A percentile compares a stretch with the other conserved stretches of the same genome.
Conservation (phyloP, 2,329 filamentous ascomycete genomes). For the Pseudogymnoascus pannorum region DNA sequence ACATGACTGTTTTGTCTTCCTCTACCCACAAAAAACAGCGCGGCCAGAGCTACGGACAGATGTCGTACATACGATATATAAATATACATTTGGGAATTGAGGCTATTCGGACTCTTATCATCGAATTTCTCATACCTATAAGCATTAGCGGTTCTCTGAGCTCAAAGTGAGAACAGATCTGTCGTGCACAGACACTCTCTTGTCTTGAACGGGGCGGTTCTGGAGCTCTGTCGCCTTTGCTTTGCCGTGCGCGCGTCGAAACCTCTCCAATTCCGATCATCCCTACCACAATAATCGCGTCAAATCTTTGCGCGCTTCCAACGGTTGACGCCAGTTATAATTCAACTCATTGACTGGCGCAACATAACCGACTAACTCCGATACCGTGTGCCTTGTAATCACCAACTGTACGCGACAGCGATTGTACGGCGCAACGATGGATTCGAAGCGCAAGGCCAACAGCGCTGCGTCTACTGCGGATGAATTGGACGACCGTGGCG, state of each 20-base stretch:
- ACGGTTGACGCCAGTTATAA: conserved; percentile 4
- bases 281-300: conserved; percentile 8
- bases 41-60: not conserved
- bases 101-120: conserved; percentile 8
- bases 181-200: conserved; percentile 2
- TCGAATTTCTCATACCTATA: not conserved
- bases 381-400: conserved; percentile 1
- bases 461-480: conserved; percentile 33
- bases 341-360: conserved; percentile 6
- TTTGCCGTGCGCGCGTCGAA: conserved; percentile 6
- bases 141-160: not conserved
- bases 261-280: conserved; percentile 7
- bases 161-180: conserved; percentile 6
- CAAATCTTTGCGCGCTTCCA: conserved; percentile 8
- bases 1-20: not conserved
- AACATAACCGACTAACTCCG: not conserved
- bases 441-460: conserved; percentile 48
- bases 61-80: not conserved
- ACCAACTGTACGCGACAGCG: conserved; percentile 4
- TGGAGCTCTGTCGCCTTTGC: conserved; percentile 7
- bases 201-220: not conserved
- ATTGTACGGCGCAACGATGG: conserved; percentile 21
- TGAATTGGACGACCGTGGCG: conserved; percentile 43
- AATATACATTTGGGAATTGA: not conserved
- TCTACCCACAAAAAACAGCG: not conserved